A percentile compares a stretch with the other conserved stretches of the same genome.
These are phyloP conservation scores for Sinapis alba DNA, from an alignment of 441 rosid species.

Conservation along the genomic window DNA sequence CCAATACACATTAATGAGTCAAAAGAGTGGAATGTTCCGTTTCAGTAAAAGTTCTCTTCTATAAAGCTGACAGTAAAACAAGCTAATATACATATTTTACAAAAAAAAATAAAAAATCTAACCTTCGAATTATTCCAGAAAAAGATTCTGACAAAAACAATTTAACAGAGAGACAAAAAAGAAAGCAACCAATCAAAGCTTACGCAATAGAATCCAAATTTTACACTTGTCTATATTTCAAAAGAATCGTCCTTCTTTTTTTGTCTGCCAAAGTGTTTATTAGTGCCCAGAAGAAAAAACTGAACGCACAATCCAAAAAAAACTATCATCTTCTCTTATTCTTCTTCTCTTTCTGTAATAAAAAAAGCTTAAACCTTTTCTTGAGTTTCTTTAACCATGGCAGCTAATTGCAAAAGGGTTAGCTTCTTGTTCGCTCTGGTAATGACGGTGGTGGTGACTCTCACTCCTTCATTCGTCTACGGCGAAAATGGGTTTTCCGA, in stretches of 20 bases:
- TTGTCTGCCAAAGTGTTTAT: background rate
- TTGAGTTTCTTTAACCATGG: slow-evolving; percentile 32
- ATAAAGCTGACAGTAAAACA: slow-evolving; percentile 29
- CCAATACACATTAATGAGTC: slow-evolving; percentile 12
- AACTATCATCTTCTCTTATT: background rate
- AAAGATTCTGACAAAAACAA: slow-evolving; percentile 34
- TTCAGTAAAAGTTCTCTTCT: slow-evolving; percentile 6
- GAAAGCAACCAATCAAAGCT: background rate
- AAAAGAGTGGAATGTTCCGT: slow-evolving; percentile 32
- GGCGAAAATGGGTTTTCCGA: slow-evolving; percentile 34
- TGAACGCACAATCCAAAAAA: slow-evolving; percentile 35
- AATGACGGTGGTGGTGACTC: slow-evolving; percentile 27
- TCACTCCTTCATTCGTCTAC: slow-evolving; percentile 23
- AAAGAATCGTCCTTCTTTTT: background rate
- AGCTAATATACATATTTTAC: background rate
- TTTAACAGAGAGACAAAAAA: background rate
- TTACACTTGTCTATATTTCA: background rate
- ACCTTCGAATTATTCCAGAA: slow-evolving; percentile 14
- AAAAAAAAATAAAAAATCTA: background rate
- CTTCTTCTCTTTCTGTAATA: slow-evolving; percentile 8
- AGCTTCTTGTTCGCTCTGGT: slow-evolving; percentile 29
- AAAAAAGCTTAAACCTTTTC: slow-evolving; percentile 33
- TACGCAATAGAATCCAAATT: background rate
- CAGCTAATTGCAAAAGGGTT: background rate
- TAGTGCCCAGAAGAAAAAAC: slow-evolving; percentile 25